A percentile compares a stretch with the other conserved stretches of the same genome.
Conservation (phyloP, 768 basidiomycete genomes). For the Kwoniella shandongensis region DNA sequence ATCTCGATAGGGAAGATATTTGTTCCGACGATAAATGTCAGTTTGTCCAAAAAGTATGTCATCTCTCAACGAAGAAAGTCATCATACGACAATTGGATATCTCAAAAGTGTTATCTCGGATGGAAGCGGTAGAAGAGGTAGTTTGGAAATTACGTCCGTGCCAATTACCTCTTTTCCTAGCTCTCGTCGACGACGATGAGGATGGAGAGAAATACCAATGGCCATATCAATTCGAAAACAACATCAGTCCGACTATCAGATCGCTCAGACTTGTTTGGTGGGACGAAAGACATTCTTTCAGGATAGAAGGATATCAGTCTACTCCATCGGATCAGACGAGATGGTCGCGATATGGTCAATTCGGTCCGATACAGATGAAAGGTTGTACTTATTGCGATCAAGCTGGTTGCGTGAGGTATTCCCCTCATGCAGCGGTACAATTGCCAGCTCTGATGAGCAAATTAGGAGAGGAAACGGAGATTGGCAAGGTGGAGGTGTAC, state of each 20-base stretch:
- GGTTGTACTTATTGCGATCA: constrained; percentile 16
- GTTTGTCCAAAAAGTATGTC: constrained; percentile 12
- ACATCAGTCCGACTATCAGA: not conserved
- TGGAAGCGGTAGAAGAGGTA: constrained; percentile 1
- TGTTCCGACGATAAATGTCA: constrained; percentile 13
- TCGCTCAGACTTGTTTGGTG: constrained; percentile 8
- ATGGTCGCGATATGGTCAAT: not conserved
- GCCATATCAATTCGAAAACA: not conserved
- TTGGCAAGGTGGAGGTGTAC: no score
- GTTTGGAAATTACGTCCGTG: constrained; percentile 10
- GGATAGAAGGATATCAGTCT: constrained; percentile 8
- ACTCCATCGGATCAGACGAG: not conserved
- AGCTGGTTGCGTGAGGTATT: constrained; percentile 9
- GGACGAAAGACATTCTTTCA: constrained; percentile 11
- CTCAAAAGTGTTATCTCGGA: no score
- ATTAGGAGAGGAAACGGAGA: no score
- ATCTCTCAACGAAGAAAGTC: not conserved
- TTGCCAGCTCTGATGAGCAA: constrained; percentile 4
- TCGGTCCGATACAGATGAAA: not conserved
- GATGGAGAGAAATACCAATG: not conserved
- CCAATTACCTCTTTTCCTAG: constrained; percentile 10
- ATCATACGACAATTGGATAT: constrained; percentile 1
- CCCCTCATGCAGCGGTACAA: constrained; percentile 10
- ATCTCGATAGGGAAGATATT: not conserved
- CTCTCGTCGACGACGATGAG: not conserved